Conservation (phyloP, 2,329 filamentous ascomycete species). For the Beauveria sp. region DNA sequence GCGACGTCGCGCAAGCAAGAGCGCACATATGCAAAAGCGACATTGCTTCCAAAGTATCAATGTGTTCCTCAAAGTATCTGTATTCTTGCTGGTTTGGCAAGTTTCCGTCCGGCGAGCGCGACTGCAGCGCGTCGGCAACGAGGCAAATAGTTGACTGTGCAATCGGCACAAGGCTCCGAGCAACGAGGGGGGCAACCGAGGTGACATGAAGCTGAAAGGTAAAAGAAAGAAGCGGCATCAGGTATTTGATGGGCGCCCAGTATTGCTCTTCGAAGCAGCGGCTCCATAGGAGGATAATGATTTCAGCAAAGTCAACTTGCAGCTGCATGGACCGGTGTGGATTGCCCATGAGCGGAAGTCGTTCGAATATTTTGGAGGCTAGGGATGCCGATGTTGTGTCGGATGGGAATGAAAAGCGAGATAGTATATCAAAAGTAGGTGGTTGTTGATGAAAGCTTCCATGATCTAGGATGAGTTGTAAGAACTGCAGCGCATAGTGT, state of each 20-base stretch:
- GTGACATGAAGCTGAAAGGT: constrained; percentile 55
- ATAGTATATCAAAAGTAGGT: constrained; percentile 60
- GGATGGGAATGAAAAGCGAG: constrained; percentile 58
- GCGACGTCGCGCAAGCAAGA: constrained; percentile 46
- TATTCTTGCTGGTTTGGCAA: constrained; percentile 34
- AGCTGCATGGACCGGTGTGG: constrained; percentile 44
- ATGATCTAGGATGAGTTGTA: constrained; percentile 60
- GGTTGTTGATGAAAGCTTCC: constrained; percentile 45
- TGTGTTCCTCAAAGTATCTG: constrained; percentile 38
- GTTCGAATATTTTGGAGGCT: constrained; percentile 60
- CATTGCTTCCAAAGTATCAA: constrained; percentile 58
- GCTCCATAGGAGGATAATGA: constrained; percentile 60
- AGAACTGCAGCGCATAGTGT: constrained; percentile 32
- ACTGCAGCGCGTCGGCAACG: constrained; percentile 50
- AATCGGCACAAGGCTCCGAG: constrained; percentile 47
- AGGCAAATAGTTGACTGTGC: constrained; percentile 53
- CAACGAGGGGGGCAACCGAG: constrained; percentile 50
- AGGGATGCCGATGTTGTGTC: constrained; percentile 52
- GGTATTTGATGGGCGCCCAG: constrained; percentile 55
- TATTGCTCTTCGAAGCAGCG: constrained; percentile 57
- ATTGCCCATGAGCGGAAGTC: constrained; percentile 50
- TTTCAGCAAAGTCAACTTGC: constrained; percentile 55
- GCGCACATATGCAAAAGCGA: constrained; percentile 57
- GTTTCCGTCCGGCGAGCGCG: constrained; percentile 39
- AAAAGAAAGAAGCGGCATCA: constrained; percentile 58